Evolutionary conservation across 352 stramenopile species (phyloP).

Genomic region (Thraustotheca clavata): DNA sequence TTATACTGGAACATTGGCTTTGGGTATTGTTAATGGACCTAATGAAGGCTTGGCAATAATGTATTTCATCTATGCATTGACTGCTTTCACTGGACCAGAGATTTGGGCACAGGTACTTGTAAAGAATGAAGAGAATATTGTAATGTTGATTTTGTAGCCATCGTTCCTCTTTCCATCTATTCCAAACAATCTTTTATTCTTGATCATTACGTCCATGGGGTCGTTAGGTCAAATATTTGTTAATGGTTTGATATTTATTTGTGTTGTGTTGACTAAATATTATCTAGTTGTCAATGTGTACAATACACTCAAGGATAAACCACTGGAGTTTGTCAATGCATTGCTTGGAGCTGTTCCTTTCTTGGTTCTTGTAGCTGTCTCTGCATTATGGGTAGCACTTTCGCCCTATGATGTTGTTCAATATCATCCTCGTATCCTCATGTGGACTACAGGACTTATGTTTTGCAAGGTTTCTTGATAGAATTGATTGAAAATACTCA

Average conservation of each 20-base stretch:
- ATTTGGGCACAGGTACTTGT: slow-evolving; percentile 61
- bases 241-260: slow-evolving; percentile 37
- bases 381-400: slow-evolving; percentile 64
- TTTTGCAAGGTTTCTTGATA: slow-evolving; percentile 62
- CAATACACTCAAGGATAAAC: slow-evolving; percentile 44
- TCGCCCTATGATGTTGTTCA: slow-evolving; percentile 76
- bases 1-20: slow-evolving; percentile 91
- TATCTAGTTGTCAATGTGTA: slow-evolving; percentile 53
- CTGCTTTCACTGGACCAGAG: slow-evolving; percentile 43
- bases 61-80: slow-evolving; percentile 72
- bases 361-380: slow-evolving; percentile 49
- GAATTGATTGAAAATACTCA: neutral
- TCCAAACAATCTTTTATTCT: slow-evolving; percentile 73
- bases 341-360: slow-evolving; percentile 61
- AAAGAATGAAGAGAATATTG: slow-evolving; percentile 16
- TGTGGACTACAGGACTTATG: slow-evolving; percentile 74
- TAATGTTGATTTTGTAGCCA: neutral
- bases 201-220: slow-evolving; percentile 56
- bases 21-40: slow-evolving; percentile 94
- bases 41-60: slow-evolving; percentile 92
- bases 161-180: slow-evolving; percentile 36
- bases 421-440: slow-evolving; percentile 73
- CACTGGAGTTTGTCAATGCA: slow-evolving; percentile 50
- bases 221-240: slow-evolving; percentile 61
- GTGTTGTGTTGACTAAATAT: slow-evolving; percentile 3